These are phyloP conservation scores for Lepidium aucheri DNA, from an alignment of 345 rosid species.

Conservation along the genomic window DNA sequence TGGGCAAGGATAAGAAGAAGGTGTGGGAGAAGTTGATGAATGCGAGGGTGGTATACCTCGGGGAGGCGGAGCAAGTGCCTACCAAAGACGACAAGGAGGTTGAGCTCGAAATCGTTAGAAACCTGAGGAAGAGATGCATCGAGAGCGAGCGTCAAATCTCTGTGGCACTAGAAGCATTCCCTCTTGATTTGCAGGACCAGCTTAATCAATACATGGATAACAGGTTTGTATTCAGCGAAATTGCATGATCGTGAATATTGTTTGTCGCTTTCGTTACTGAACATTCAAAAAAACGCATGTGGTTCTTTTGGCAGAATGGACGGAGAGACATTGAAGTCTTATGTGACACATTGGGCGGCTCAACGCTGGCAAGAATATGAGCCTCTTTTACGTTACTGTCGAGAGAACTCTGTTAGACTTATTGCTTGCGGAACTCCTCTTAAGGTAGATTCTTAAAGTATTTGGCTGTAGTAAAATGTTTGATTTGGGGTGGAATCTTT, in stretches of 20 bases:
- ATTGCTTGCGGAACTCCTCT: slow-evolving; percentile 91
- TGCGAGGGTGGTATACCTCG: slow-evolving; percentile 72
- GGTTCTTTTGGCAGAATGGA: slow-evolving; percentile 50
- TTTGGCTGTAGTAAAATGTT: not conserved
- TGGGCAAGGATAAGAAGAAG: slow-evolving; percentile 73
- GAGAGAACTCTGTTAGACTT: slow-evolving; percentile 58
- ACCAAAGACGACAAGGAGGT: slow-evolving; percentile 63
- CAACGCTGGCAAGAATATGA: slow-evolving; percentile 82
- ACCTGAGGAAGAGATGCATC: slow-evolving; percentile 47
- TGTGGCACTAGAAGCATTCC: slow-evolving; percentile 74
- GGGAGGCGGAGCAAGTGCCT: slow-evolving; percentile 96
- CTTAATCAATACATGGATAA: slow-evolving; percentile 54
- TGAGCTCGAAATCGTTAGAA: slow-evolving; percentile 73
- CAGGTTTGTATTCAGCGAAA: slow-evolving; percentile 35
- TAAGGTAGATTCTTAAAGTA: slow-evolving; percentile 35
- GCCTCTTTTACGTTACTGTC: slow-evolving; percentile 74
- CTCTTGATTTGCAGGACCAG: slow-evolving; percentile 64
- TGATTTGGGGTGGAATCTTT: not conserved
- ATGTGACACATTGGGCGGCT: slow-evolving; percentile 55
- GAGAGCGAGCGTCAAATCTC: slow-evolving; percentile 53
- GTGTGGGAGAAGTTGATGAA: slow-evolving; percentile 88
- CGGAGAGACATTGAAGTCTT: slow-evolving; percentile 64
- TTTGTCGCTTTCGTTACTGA: not conserved
- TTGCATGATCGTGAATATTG: not conserved
- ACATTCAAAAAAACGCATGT: not conserved